Evolutionary conservation across 306 rosid genomes (phyloP).

Genomic region (Calophaca sinica): DNA sequence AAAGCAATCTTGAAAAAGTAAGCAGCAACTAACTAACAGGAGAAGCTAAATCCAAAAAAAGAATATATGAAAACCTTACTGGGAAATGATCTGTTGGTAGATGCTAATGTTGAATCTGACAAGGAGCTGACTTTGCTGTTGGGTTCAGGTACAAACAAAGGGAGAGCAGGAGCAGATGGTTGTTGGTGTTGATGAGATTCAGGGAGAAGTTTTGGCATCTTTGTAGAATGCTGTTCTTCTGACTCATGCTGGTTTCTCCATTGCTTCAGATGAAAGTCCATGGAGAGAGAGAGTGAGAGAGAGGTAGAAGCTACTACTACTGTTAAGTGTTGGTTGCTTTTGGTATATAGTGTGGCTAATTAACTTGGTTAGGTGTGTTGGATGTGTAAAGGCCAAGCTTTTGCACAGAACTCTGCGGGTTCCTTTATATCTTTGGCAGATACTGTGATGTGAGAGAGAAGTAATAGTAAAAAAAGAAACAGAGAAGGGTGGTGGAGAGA

Average conservation of each 20-base stretch:
- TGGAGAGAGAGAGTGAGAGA: slow-evolving; percentile 54
- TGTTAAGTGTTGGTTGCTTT: slow-evolving; percentile 15
- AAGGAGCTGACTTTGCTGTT: slow-evolving; percentile 59
- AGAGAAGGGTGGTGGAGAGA: background rate
- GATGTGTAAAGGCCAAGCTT: slow-evolving; percentile 59
- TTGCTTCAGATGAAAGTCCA: slow-evolving; percentile 91
- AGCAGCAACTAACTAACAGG: slow-evolving; percentile 10
- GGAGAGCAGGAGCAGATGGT: slow-evolving; percentile 56
- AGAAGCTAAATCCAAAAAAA: background rate
- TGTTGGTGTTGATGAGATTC: slow-evolving; percentile 64
- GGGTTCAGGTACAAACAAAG: slow-evolving; percentile 76
- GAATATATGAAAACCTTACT: slow-evolving; percentile 55
- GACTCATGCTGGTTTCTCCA: slow-evolving; percentile 92
- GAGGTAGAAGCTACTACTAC: background rate
- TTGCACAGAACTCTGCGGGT: slow-evolving; percentile 48
- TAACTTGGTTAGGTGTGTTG: slow-evolving; percentile 43
- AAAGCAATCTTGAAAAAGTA: slow-evolving; percentile 42
- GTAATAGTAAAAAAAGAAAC: too few relatives aligned
- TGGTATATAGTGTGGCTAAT: slow-evolving; percentile 35
- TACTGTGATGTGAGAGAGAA: slow-evolving; percentile 9
- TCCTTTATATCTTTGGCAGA: slow-evolving; percentile 67
- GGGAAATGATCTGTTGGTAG: slow-evolving; percentile 57
- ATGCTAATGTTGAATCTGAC: slow-evolving; percentile 64
- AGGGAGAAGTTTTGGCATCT: slow-evolving; percentile 77
- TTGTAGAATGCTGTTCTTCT: slow-evolving; percentile 77